Evolutionary conservation across 192 early-diverging fungal species (phyloP).

Genomic region (Rhizophagus sp.): DNA sequence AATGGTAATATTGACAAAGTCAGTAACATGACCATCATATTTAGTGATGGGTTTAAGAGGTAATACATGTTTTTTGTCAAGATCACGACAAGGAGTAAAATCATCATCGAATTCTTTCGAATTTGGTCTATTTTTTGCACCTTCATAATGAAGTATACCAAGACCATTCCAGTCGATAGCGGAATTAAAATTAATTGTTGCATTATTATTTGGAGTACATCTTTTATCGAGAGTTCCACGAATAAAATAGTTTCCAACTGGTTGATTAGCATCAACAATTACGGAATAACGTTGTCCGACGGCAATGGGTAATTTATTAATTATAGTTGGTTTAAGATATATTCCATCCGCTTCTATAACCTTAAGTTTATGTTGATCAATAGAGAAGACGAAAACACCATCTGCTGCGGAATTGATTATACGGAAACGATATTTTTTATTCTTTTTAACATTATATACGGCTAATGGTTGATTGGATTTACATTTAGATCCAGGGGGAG

Average conservation of each 20-base stretch:
- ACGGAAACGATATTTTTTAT: slow-evolving; percentile 36
- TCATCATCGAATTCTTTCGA: not conserved
- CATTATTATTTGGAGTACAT: slow-evolving; percentile 7
- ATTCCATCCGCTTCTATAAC: slow-evolving; percentile 44
- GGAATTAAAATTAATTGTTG: slow-evolving; percentile 33
- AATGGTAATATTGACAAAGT: no score
- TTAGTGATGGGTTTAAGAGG: no score
- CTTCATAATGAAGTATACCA: slow-evolving; percentile 33
- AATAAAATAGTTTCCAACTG: slow-evolving; percentile 39
- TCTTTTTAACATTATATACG: slow-evolving; percentile 30
- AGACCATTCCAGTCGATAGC: slow-evolving; percentile 31
- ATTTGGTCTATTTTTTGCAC: not conserved
- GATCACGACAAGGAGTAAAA: no score
- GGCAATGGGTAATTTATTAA: slow-evolving; percentile 34
- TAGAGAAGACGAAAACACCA: slow-evolving; percentile 35
- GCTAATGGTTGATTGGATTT: slow-evolving; percentile 8
- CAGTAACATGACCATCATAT: no score
- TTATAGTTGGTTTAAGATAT: slow-evolving; percentile 30
- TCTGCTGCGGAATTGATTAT: slow-evolving; percentile 37
- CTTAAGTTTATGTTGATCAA: slow-evolving; percentile 39
- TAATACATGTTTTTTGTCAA: no score
- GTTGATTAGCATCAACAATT: slow-evolving; percentile 41
- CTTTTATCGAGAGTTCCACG: slow-evolving; percentile 33
- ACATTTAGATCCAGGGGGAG: slow-evolving; percentile 31
- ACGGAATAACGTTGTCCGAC: slow-evolving; percentile 47